Percentiles rank a stretch among this genome's conserved stretches.
Evolutionary conservation across 768 basidiomycete species (phyloP).

Genomic region (Auricularia sp.): DNA sequence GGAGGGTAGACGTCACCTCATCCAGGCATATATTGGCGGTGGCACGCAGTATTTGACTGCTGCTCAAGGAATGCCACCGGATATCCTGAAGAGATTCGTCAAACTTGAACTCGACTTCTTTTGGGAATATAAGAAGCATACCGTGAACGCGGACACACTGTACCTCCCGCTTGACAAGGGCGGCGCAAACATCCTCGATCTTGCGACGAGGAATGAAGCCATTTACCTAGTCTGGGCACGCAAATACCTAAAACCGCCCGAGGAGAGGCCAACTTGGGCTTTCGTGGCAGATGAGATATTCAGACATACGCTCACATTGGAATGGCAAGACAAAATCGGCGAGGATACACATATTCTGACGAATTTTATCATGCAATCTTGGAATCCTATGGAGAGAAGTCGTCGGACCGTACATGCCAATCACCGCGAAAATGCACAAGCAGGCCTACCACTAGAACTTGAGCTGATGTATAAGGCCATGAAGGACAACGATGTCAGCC

Average conservation of each 20-base stretch:
- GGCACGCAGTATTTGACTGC: not conserved
- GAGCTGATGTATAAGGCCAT: no score
- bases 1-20: not conserved
- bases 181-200: not conserved
- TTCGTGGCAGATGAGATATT: not conserved
- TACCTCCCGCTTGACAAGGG: not conserved
- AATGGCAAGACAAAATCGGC: no score
- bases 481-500: no score
- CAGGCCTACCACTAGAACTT: no score
- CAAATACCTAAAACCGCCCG: not conserved
- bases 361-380: no score
- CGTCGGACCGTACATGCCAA: no score
- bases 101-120: not conserved
- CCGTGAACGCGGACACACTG: not conserved
- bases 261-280: not conserved
- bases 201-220: not conserved
- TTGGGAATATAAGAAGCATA: not conserved
- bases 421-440: no score
- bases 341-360: no score
- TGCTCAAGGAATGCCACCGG: not conserved
- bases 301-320: no score
- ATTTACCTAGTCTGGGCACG: not conserved
- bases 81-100: not conserved
- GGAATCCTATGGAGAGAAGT: no score
- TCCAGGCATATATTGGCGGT: not conserved